phyloP scores from a whole-genome alignment of 2,329 filamentous ascomycete species.

The Fusarium sp. region DNA sequence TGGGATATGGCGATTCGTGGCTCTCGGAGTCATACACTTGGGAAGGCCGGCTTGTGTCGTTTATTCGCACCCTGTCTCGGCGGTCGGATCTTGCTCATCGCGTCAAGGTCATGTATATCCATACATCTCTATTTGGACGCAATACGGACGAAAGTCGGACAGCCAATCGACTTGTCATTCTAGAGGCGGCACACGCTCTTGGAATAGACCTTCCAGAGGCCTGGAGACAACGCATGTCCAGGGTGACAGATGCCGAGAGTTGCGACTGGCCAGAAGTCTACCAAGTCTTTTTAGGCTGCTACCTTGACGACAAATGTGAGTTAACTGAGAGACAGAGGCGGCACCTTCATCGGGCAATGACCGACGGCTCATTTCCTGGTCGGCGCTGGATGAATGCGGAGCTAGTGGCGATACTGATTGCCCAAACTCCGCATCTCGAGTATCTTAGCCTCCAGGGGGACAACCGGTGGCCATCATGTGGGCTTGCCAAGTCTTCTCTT shows the following conservation, averaged over 20 bases:
- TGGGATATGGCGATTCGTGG: constrained; percentile 11
- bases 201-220: background rate
- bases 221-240: background rate
- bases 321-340: background rate
- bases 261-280: background rate
- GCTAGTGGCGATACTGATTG: constrained; percentile 1
- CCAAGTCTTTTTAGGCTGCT: background rate
- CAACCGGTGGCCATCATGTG: background rate
- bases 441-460: background rate
- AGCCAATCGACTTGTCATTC: background rate
- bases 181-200: background rate
- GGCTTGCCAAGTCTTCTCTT: background rate
- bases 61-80: constrained; percentile 1
- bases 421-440: background rate
- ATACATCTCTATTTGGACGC: rapidly evolving
- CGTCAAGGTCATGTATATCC: background rate
- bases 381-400: background rate
- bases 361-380: background rate
- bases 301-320: background rate
- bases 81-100: background rate
- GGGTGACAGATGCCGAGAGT: background rate
- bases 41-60: constrained; percentile 1
- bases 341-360: background rate
- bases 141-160: background rate
- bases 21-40: background rate